These are phyloP conservation scores for Naegleria gruberi DNA, from an alignment of 208 protist species.

Conservation along the genomic window DNA sequence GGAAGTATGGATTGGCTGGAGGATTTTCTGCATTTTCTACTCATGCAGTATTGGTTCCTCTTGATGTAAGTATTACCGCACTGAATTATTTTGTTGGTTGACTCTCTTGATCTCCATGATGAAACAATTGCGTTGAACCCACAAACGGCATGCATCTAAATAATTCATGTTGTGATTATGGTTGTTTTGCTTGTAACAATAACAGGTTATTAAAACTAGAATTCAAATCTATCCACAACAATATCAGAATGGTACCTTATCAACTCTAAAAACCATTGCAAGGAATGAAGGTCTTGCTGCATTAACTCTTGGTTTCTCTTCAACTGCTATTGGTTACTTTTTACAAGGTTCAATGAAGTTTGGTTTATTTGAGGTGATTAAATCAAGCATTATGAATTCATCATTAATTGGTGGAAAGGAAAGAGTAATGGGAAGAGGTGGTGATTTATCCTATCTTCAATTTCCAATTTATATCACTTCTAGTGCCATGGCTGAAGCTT, in stretches of 20 bases:
- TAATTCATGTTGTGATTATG: too few relatives aligned
- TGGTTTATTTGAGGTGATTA: constrained; percentile 54
- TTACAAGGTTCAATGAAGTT: constrained; percentile 57
- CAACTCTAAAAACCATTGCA: neutral
- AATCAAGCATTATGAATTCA: constrained; percentile 3
- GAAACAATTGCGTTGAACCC: too few relatives aligned
- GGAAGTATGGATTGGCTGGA: neutral
- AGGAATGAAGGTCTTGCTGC: constrained; percentile 37
- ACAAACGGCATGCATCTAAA: too few relatives aligned
- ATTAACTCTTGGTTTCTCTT: constrained; percentile 42
- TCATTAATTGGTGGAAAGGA: constrained; percentile 31
- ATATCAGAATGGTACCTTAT: neutral
- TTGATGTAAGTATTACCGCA: neutral
- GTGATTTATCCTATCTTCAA: constrained; percentile 41
- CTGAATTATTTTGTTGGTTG: too few relatives aligned
- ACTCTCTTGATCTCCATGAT: too few relatives aligned
- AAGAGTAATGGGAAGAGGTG: constrained; percentile 43
- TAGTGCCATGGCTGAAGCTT: constrained; percentile 54
- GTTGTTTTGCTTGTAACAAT: too few relatives aligned
- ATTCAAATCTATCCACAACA: neutral
- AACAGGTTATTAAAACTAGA: neutral
- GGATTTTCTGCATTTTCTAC: neutral
- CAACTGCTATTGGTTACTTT: constrained; percentile 51
- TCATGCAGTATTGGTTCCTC: neutral
- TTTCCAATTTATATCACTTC: constrained; percentile 38